Evolutionary conservation across 495 filamentous ascomycete genomes (phyloP), one percentile per base, ranked within the genome.

Genomic region (Hyaloscypha bicolor): DNA sequence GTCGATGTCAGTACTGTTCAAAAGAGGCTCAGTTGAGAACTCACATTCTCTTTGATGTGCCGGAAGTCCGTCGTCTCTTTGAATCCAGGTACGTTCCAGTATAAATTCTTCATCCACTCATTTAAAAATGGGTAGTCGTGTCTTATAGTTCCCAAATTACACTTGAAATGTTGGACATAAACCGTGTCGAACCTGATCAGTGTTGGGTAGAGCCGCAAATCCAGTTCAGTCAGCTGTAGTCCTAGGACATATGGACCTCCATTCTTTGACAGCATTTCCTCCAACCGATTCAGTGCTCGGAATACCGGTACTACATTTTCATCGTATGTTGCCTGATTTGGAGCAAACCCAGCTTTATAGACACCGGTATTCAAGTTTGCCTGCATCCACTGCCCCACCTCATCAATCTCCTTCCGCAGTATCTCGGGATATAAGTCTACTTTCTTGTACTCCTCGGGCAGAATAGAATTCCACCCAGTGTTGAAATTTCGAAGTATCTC

Each of bases 151-250:
- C 88, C 82, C 32, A 96, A 76, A 76, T 97, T 97, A 76, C 90
- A 93, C 79, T 96, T 96, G 83, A 97, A 97, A 76, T 94, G 91
- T 83, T 94, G 91, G 5, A 95, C 91, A 74, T 97, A 97, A 45
- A 94, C 91, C 5, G 87, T 81, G 72, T 97, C 93, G 78, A 97
- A 97, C 55, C 93, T 86, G 66, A 94, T 79, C 45, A 96, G 86
- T 6, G 93, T 96, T 5, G 91, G 90, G 80, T 86, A 72, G 31
- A 94, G 83, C 21, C 93, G 80, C 63, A 97, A 82, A 78, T 97
- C 93, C 0, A 88, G 86, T 80, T 97, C 93, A 6, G 93, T 96
- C 59, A 95, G 74, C 42, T 75, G 56, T 5, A 83, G 73, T 30
- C 92, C 92, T 64, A 91, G 88, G 66, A 89, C 86, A 76, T 84